These are phyloP conservation scores for Xylaria sp. DNA, from an alignment of 495 filamentous ascomycete genomes.

Conservation along the genomic window DNA sequence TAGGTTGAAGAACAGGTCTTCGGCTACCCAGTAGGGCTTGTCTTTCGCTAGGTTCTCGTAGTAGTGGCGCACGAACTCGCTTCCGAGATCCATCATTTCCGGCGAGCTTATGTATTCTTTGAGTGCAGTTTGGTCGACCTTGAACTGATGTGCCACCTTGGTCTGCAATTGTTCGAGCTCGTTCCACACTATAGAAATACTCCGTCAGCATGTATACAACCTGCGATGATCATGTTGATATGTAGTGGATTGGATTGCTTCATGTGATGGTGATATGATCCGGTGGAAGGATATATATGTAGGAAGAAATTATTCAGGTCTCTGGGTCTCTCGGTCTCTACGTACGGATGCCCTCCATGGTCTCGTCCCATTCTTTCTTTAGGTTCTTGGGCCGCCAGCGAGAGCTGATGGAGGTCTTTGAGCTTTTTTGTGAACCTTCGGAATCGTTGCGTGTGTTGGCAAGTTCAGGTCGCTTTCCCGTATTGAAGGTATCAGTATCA, in stretches of 20 bases:
- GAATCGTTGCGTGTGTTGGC: slow-evolving; percentile 29
- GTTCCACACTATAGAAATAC: slow-evolving; percentile 28
- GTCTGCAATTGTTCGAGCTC: slow-evolving; percentile 30
- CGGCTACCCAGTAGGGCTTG: slow-evolving; percentile 32
- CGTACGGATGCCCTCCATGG: slow-evolving; percentile 21
- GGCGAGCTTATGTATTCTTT: slow-evolving; percentile 36
- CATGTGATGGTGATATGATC: background rate
- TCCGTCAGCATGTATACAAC: background rate
- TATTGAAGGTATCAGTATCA: slow-evolving; percentile 31
- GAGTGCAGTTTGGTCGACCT: slow-evolving; percentile 31
- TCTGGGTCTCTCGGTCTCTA: background rate
- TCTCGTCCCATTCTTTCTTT: slow-evolving; percentile 25
- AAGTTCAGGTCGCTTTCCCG: slow-evolving; percentile 6
- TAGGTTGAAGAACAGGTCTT: slow-evolving; percentile 40
- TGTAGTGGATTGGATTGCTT: background rate
- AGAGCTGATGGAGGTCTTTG: slow-evolving; percentile 15
- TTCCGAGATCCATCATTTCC: slow-evolving; percentile 36
- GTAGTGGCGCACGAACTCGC: slow-evolving; percentile 32
- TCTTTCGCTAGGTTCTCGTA: slow-evolving; percentile 21
- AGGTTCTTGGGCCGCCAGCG: slow-evolving; percentile 8
- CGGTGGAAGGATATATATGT: background rate
- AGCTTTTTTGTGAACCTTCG: slow-evolving; percentile 27
- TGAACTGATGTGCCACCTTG: slow-evolving; percentile 29
- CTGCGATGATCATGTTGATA: background rate
- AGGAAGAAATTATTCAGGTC: background rate